phyloP scores from a whole-genome alignment of 192 early-diverging fungal species.

The Coemansia asiatica region DNA sequence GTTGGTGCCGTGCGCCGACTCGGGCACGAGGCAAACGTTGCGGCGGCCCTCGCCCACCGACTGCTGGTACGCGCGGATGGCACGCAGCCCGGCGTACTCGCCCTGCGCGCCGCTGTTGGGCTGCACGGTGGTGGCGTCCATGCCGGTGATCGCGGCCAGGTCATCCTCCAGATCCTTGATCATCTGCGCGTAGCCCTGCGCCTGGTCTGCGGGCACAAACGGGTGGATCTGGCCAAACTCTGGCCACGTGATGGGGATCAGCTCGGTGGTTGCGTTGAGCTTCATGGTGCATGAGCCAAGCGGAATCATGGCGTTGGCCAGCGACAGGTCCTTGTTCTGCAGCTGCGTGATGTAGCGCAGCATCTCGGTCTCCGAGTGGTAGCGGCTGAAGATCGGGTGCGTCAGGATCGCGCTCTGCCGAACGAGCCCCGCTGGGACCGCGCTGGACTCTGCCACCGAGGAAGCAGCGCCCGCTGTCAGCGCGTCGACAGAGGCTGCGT shows the following conservation, averaged over 20 bases:
- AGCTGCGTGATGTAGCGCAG: constrained; percentile 93
- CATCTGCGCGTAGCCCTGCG: constrained; percentile 90
- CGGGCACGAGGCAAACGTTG: constrained; percentile 94
- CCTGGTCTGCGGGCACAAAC: constrained; percentile 92
- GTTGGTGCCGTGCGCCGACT: constrained; percentile 99
- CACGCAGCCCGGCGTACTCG: constrained; percentile 95
- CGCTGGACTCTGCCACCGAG: constrained; percentile 48
- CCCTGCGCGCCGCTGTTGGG: constrained; percentile 99
- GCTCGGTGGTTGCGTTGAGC: constrained; percentile 97
- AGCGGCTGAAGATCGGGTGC: constrained; percentile 92
- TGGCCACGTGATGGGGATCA: constrained; percentile 99
- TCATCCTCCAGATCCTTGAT: constrained; percentile 87
- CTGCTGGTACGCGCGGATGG: constrained; percentile 90
- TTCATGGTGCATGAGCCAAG: constrained; percentile 99
- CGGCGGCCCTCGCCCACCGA: constrained; percentile 81
- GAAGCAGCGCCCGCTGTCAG: constrained; percentile 56
- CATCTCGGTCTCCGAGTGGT: constrained; percentile 99
- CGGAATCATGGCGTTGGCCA: constrained; percentile 98
- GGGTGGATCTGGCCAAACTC: constrained; percentile 96
- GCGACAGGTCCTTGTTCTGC: constrained; percentile 97
- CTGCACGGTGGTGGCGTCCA: constrained; percentile 90
- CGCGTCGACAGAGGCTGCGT: constrained; percentile 57
- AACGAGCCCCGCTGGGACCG: constrained; percentile 63
- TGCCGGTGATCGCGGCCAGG: constrained; percentile 89
- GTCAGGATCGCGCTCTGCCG: constrained; percentile 79